Conservation (phyloP, 768 basidiomycete species). For the Amanita phalloides region DNA sequence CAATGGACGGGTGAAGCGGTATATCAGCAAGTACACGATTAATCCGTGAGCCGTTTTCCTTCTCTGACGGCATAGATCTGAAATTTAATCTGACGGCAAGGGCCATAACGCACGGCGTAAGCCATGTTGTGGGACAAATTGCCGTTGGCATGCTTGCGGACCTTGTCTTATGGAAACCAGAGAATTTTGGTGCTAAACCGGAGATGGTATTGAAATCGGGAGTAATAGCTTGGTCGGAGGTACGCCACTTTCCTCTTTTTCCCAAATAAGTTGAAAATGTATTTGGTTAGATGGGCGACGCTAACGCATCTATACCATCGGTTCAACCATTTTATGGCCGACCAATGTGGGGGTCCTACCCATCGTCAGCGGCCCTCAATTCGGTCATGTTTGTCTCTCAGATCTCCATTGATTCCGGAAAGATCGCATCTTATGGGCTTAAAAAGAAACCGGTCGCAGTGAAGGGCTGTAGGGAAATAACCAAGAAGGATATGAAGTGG, state of each 20-base stretch:
- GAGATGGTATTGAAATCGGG: conserved; percentile 95
- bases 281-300: conserved; percentile 76
- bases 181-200: conserved; percentile 86
- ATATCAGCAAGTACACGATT: conserved; percentile 93
- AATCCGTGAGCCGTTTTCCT: conserved; percentile 64
- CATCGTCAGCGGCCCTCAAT: conserved; percentile 71
- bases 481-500: conserved; percentile 91
- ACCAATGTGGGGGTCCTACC: conserved; percentile 89
- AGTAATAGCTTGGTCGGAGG: conserved; percentile 85
- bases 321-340: conserved; percentile 82
- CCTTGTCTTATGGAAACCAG: conserved; percentile 91
- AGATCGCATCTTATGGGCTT: conserved; percentile 46
- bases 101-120: conserved; percentile 90
- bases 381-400: conserved; percentile 83
- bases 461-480: conserved; percentile 58
- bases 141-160: conserved; percentile 81
- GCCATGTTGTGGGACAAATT: conserved; percentile 77
- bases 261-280: conserved; percentile 1
- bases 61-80: not conserved
- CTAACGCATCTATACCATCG: conserved; percentile 92
- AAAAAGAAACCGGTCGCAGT: conserved; percentile 55
- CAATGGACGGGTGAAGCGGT: conserved; percentile 89
- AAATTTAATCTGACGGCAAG: conserved; percentile 25
- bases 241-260: conserved; percentile 19
- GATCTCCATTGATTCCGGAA: conserved; percentile 47